These are phyloP conservation scores for Bipolaris zeicola DNA, from an alignment of 2,329 filamentous ascomycete species.

Conservation along the genomic window DNA sequence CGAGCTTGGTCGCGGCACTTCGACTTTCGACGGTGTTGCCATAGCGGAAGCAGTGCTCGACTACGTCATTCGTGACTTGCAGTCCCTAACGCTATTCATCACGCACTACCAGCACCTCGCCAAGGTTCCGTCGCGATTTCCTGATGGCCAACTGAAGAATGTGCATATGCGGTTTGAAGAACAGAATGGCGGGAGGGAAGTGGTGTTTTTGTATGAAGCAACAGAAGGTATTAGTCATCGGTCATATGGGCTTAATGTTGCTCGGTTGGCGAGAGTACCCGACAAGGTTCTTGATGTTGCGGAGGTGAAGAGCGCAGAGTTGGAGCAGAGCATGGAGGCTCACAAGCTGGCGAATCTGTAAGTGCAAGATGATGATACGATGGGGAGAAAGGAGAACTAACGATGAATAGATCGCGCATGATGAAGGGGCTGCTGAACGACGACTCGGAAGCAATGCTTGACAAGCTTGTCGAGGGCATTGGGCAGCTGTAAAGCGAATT, in stretches of 20 bases:
- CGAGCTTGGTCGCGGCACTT: slow-evolving; percentile 91
- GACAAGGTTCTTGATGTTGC: slow-evolving; percentile 78
- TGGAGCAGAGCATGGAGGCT: slow-evolving; percentile 68
- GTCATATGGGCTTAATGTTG: slow-evolving; percentile 93
- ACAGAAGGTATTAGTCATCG: slow-evolving; percentile 89
- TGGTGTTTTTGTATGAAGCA: slow-evolving; percentile 95
- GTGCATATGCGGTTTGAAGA: slow-evolving; percentile 88
- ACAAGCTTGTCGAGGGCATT: slow-evolving; percentile 19
- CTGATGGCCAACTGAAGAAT: slow-evolving; percentile 71
- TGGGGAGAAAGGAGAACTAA: slow-evolving; percentile 21
- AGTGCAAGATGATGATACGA: slow-evolving; percentile 27
- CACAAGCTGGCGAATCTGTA: slow-evolving; percentile 43
- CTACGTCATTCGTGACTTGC: slow-evolving; percentile 75
- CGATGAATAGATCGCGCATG: slow-evolving; percentile 25
- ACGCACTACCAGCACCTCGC: slow-evolving; percentile 93
- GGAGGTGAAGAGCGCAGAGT: slow-evolving; percentile 74
- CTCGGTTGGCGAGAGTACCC: slow-evolving; percentile 81
- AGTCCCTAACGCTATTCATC: slow-evolving; percentile 89
- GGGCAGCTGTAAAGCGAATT: slow-evolving; percentile 14
- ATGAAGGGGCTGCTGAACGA: slow-evolving; percentile 33
- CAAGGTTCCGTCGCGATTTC: slow-evolving; percentile 73
- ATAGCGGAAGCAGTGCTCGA: slow-evolving; percentile 92
- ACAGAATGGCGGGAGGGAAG: slow-evolving; percentile 65
- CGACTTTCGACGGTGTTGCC: slow-evolving; percentile 93
- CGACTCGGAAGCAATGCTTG: slow-evolving; percentile 25